These are phyloP conservation scores for Quercus phellos DNA, from an alignment of 331 rosid genomes.

Conservation along the genomic window DNA sequence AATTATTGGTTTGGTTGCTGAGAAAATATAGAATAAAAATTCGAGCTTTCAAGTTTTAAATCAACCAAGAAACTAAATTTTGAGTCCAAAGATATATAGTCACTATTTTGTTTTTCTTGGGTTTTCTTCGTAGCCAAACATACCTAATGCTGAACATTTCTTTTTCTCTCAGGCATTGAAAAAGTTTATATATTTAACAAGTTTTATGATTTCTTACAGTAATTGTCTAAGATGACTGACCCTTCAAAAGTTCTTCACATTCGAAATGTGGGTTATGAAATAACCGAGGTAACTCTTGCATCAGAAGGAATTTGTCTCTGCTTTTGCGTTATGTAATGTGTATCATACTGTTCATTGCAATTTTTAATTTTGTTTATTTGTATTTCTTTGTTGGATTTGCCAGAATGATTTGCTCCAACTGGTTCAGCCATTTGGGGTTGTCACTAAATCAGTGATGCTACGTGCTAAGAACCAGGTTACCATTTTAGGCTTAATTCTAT, in stretches of 20 bases:
- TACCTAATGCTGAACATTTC: background rate
- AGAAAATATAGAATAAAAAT: background rate
- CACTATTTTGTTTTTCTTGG: background rate
- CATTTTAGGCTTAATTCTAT: background rate
- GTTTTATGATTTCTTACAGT: background rate
- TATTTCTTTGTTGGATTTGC: background rate
- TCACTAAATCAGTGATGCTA: background rate
- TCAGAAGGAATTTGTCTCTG: background rate
- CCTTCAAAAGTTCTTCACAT: conserved; percentile 6
- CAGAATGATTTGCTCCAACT: conserved; percentile 7
- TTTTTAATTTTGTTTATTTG: background rate
- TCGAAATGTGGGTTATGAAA: conserved; percentile 1
- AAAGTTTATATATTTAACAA: background rate
- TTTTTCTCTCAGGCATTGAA: background rate
- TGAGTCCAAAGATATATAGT: background rate
- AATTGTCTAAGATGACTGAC: background rate
- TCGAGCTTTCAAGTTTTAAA: background rate
- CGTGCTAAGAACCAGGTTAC: conserved; percentile 6
- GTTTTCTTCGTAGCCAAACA: background rate
- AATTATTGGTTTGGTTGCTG: background rate
- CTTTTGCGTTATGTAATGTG: background rate
- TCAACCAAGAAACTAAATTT: background rate
- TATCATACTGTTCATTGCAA: background rate
- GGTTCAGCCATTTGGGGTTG: background rate
- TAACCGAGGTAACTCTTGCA: conserved; percentile 1